Evolutionary conservation across 495 filamentous ascomycete species (phyloP), one percentile per base, ranked within the genome.

Genomic region (Podospora sp.): DNA sequence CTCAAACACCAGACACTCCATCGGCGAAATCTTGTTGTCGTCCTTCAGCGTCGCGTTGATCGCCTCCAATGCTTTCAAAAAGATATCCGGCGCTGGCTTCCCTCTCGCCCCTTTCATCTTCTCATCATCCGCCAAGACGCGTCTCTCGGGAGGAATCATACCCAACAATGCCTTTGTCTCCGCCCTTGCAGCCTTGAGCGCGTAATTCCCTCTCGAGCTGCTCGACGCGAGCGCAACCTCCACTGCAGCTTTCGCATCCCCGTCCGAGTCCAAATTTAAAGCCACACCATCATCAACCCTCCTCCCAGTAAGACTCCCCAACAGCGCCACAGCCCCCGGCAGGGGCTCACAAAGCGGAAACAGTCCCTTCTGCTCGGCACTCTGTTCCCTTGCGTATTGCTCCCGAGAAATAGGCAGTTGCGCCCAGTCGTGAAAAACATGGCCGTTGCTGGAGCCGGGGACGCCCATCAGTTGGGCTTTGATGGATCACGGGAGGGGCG

Each of bases 391-490:
- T 3, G 75, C 70, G 75, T 86, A 92, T 76, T 90, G 82, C 25
- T 89, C 85, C 3, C 72, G 77, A 0, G 88, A 74, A 61, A 96
- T 89, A 24, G 92, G 90, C 24, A 97, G 87, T 67, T 93, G 81
- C 0, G 93, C 92, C 92, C 92, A 97, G 11, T 61, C 35, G 64
- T 77, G 71, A 69, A 81, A 79, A 60, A 73, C 70, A 26, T 71
- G 72, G 63, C 71, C 85, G 12, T 88, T 69, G 22, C 33, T 51
- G 5, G 89, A 85, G 8, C 82, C 86, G 0, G 93, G 93, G 0
- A 94, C 88, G 14, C 94, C 94, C 84, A 97, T 93, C 6, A 98
- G 76, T 72, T 91, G 88, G 1, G 94, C 92, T 80, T 96, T 96
- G 74, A 98, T 85, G 36, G 84, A 84, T 92, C 94, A 96, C 0